Base-by-base conservation (phyloP, 768 basidiomycete genomes). In the Suillus lakei region DNA sequence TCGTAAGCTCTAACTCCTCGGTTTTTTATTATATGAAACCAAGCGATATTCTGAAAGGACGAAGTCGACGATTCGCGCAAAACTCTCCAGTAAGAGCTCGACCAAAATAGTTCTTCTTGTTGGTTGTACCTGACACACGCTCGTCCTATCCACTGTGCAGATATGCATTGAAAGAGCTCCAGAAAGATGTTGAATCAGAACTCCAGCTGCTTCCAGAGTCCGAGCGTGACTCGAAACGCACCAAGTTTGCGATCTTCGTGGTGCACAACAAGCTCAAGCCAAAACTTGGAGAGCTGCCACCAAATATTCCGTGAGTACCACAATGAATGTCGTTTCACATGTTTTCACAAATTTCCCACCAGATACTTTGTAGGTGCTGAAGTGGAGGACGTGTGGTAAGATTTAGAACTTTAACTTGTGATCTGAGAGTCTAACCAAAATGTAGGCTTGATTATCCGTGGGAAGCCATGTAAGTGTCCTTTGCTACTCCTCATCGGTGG, bases 251-350 rank as follows among this genome's bases (percentile, higher is more conserved):
- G 1, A 82, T 98, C 68, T 99, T 99, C 73, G 97, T 99, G 55
- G 93, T 96, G 30, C 93, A 96, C 79, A 94, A 96, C 82, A 99
- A 98, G 81, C 82, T 88, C 66, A 98, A 98, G 80, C 81, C 83
- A 38, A 99, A 99, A 80, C 74, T 89, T 41, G 96, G 88, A 32
- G 78, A 86, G 53, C 79, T 99, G 43, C 92, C 95, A 3, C 70
- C 81, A 2, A 86, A 86, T 65, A 82, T 84, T 32, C 85, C 84
- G 91, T 94, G 73, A 74, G 87, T 78, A 30, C 41, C 21, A 55
- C 28, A 21, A 55, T 10, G 41, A 46, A 28, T 4, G 10, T 15
- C 15, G 1, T 30, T 54, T 65, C 62, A 63, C 67, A 64, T 66
- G 39, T 55, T 48, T 58, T 66, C 12, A 38, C 13, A 26, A 18